Base-by-base conservation (phyloP, 345 rosid genomes). In the Eucalyptus sp. region DNA sequence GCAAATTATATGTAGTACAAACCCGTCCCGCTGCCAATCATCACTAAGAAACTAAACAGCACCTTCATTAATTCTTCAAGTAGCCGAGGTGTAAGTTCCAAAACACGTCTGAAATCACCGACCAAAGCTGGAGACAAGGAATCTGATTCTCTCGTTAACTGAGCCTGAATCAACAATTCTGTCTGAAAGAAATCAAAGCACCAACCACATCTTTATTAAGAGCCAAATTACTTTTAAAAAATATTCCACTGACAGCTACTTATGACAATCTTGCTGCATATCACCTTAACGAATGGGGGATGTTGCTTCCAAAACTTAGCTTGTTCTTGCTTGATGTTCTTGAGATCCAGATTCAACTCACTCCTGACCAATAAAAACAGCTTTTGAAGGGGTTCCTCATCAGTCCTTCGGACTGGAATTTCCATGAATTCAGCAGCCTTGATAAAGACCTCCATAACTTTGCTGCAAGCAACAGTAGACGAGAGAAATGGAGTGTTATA, bases 61-160 rank as follows among this genome's bases (percentile, higher is more conserved):
- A 97, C 99, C 99, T 98, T 97, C 95, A 96, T 93, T 88, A 98
- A 90, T 91, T 98, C 99, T 92, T 98, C 99, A 58, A 98, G 97
- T 86, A 97, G 99, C 14, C 98, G 96, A 92, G 99, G 99, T 86
- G 99, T 95, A 92, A 97, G 98, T 92, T 96, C 99, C 81, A 98
- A 93, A 46, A 97, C 96, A 83, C 94, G 98, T 91, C 92, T 96
- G 90, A 98, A 96, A 93, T 98, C 99, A 90, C 91, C 94, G 50
- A 88, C 92, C 93, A 98, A 92, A 90, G 96, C 93, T 71, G 99
- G 99, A 88, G 99, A 94, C 88, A 98, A 92, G 60, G 93, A 93
- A 71, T 93, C 94, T 86, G 97, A 93, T 94, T 94, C 95, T 86
- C 96, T 97, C 76, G 97, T 96, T 92, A 98, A 93, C 89, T 98